These are phyloP conservation scores for Candida gorgasii DNA, from an alignment of 805 yeast species.

Conservation along the genomic window DNA sequence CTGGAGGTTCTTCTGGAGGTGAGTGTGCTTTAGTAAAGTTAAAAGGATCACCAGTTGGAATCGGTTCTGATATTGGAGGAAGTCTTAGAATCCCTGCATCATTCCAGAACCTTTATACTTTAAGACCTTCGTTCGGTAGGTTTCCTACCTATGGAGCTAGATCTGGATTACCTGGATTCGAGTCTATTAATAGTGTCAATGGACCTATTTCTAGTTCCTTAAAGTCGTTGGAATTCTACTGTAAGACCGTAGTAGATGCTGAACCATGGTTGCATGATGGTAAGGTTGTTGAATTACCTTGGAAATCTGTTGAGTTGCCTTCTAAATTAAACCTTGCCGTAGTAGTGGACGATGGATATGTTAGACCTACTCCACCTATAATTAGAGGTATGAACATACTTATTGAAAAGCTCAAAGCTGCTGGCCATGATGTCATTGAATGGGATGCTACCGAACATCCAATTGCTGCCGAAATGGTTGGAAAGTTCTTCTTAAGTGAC, in stretches of 20 bases:
- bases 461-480: constrained; percentile 59
- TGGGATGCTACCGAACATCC: constrained; percentile 59
- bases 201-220: constrained; percentile 36
- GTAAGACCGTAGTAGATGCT: constrained; percentile 37
- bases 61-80: constrained; percentile 48
- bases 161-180: constrained; percentile 61
- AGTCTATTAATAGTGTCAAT: constrained; percentile 60
- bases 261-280: constrained; percentile 63
- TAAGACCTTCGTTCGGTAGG: constrained; percentile 42
- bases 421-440: constrained; percentile 57
- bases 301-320: constrained; percentile 49
- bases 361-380: constrained; percentile 72
- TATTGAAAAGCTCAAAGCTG: constrained; percentile 52
- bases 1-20: constrained; percentile 48
- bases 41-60: constrained; percentile 41
- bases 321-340: constrained; percentile 49
- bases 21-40: constrained; percentile 44
- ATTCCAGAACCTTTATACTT: constrained; percentile 38
- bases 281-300: constrained; percentile 48
- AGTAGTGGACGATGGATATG: constrained; percentile 65
- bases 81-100: constrained; percentile 47
- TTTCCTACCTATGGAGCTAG: constrained; percentile 45
- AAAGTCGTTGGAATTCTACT: constrained; percentile 14
- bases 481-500: constrained; percentile 60
- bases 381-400: constrained; percentile 55